These are phyloP conservation scores for Ceratocystis eucalypticola DNA, from an alignment of 2,329 filamentous ascomycete species.

Conservation along the genomic window DNA sequence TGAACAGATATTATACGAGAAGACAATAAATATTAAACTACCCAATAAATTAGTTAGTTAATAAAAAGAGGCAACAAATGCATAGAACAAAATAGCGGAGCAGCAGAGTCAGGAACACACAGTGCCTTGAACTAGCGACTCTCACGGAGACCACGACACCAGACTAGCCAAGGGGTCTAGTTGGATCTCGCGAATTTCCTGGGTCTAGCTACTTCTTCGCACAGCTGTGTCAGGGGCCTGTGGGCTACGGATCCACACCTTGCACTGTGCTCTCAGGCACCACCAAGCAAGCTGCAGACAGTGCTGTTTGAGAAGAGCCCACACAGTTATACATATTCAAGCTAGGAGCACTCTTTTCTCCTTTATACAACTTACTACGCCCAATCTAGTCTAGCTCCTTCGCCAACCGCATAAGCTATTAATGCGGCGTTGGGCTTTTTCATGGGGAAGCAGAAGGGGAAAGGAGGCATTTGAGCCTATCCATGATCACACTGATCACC, in stretches of 20 bases:
- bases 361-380: background rate
- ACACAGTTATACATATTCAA: background rate
- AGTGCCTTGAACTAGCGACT: background rate
- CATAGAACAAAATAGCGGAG: background rate
- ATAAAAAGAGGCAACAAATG: background rate
- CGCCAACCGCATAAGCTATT: conserved; percentile 1
- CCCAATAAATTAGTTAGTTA: background rate
- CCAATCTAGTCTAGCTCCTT: background rate
- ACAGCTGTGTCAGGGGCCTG: background rate
- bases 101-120: background rate
- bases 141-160: background rate
- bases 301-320: background rate
- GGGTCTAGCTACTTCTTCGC: background rate
- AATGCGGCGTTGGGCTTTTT: conserved; percentile 4
- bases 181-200: background rate
- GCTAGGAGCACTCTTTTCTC: background rate
- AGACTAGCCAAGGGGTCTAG: background rate
- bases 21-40: background rate
- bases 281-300: background rate
- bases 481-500: background rate
- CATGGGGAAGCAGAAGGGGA: background rate
- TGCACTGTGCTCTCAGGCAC: background rate
- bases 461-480: background rate
- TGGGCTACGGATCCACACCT: background rate
- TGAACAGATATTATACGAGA: background rate